Conservation (phyloP, 257 asterid species). For the Solanum tarapatanum region DNA sequence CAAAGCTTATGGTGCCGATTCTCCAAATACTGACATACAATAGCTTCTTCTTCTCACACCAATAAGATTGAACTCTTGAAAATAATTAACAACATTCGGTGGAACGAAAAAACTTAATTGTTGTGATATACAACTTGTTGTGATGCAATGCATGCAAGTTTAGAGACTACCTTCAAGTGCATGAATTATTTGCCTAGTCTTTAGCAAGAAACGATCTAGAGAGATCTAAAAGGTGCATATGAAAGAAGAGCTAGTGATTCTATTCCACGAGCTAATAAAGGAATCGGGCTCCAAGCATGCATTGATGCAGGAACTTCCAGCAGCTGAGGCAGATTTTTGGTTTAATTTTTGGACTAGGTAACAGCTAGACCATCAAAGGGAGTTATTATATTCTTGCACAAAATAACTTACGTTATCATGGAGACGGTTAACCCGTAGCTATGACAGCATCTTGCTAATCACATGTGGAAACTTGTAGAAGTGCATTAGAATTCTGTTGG, state of each 20-base stretch:
- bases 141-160: background rate
- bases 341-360: background rate
- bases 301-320: background rate
- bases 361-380: background rate
- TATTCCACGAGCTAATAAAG: background rate
- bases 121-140: background rate
- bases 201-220: background rate
- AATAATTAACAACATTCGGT: background rate
- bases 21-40: background rate
- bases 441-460: background rate
- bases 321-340: background rate
- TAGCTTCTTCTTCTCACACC: background rate
- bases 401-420: background rate
- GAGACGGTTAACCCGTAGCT: background rate
- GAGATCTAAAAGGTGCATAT: background rate
- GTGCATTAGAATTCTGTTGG: background rate
- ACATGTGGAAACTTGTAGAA: background rate
- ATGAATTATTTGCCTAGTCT: background rate
- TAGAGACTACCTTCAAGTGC: background rate
- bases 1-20: background rate
- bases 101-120: background rate
- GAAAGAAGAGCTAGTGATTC: background rate
- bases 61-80: background rate
- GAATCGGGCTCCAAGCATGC: background rate
- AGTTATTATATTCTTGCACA: background rate